These are phyloP conservation scores for Myxozyma mucilagina DNA, from an alignment of 805 yeast species.

Conservation along the genomic window DNA sequence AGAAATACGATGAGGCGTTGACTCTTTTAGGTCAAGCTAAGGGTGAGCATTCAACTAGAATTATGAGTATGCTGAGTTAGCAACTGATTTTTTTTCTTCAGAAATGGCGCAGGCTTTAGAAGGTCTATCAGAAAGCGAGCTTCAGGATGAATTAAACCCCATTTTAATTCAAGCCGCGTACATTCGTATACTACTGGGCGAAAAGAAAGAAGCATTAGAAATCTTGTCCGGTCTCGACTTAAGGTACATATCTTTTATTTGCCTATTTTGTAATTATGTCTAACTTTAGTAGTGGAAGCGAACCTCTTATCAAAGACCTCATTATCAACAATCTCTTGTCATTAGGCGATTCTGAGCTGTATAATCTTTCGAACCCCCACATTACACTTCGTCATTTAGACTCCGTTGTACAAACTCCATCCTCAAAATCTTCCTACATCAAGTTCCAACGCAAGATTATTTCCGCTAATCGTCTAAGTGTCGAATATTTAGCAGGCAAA, in stretches of 20 bases:
- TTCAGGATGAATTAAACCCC: conserved; percentile 54
- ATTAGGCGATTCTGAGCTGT: background rate
- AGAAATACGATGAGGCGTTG: conserved; percentile 47
- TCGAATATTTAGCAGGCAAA: conserved; percentile 27
- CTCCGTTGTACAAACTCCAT: conserved; percentile 6
- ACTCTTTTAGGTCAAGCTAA: conserved; percentile 50
- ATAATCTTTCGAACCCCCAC: conserved; percentile 21
- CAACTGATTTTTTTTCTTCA: background rate
- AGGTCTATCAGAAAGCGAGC: conserved; percentile 48
- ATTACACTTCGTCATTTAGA: conserved; percentile 20
- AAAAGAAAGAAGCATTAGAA: conserved; percentile 42
- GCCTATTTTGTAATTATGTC: background rate
- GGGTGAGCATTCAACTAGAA: conserved; percentile 42
- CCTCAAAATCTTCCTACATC: conserved; percentile 11
- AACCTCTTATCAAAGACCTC: conserved; percentile 36
- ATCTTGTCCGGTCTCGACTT: conserved; percentile 44
- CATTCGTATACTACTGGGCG: conserved; percentile 47
- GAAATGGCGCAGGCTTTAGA: conserved; percentile 35
- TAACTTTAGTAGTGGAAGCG: background rate
- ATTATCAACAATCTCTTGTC: conserved; percentile 39
- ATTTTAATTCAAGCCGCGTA: conserved; percentile 62
- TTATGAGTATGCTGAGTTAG: conserved; percentile 10
- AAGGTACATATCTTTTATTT: background rate
- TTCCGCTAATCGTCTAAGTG: conserved; percentile 17
- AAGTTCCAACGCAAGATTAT: conserved; percentile 14